Evolutionary conservation across 2,329 filamentous ascomycete species (phyloP).

Genomic region (Capronia coronata): DNA sequence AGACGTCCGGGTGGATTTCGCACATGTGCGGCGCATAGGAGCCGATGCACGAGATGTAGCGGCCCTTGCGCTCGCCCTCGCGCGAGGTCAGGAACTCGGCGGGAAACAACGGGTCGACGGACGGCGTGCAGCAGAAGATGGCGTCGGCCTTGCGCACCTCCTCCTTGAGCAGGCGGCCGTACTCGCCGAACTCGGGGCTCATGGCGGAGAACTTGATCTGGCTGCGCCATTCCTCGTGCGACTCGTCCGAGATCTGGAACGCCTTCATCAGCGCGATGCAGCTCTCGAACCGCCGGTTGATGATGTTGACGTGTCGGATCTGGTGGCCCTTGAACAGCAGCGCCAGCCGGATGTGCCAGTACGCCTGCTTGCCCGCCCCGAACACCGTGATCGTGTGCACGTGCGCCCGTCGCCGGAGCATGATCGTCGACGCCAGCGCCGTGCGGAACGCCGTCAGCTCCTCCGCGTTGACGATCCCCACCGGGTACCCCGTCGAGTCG

Average conservation of each 20-base stretch:
- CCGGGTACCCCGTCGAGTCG: constrained; percentile 51
- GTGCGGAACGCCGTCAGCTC: constrained; percentile 66
- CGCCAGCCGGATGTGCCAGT: constrained; percentile 86
- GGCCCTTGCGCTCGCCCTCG: constrained; percentile 41
- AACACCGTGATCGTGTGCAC: constrained; percentile 77
- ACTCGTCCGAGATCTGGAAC: constrained; percentile 46
- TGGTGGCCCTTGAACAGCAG: constrained; percentile 60
- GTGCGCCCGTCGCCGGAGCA: constrained; percentile 58
- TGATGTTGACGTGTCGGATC: constrained; percentile 72
- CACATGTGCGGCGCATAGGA: constrained; percentile 65
- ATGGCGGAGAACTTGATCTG: constrained; percentile 62
- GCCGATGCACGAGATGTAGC: constrained; percentile 41
- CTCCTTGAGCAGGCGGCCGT: constrained; percentile 60
- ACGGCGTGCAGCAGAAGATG: constrained; percentile 85
- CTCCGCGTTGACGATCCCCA: constrained; percentile 59
- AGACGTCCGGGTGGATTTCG: constrained; percentile 71
- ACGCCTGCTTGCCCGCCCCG: constrained; percentile 81
- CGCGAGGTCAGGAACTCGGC: constrained; percentile 60
- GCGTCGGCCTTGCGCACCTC: constrained; percentile 65
- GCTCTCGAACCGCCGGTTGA: constrained; percentile 58
- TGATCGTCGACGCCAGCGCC: constrained; percentile 53
- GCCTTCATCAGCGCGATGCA: constrained; percentile 44
- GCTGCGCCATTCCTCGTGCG: constrained; percentile 55
- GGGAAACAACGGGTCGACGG: constrained; percentile 68
- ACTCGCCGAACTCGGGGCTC: constrained; percentile 66